Evolutionary conservation across 2,329 filamentous ascomycete genomes (phyloP), one percentile per base, ranked within the genome.

Genomic region (Pezicula carpinea): DNA sequence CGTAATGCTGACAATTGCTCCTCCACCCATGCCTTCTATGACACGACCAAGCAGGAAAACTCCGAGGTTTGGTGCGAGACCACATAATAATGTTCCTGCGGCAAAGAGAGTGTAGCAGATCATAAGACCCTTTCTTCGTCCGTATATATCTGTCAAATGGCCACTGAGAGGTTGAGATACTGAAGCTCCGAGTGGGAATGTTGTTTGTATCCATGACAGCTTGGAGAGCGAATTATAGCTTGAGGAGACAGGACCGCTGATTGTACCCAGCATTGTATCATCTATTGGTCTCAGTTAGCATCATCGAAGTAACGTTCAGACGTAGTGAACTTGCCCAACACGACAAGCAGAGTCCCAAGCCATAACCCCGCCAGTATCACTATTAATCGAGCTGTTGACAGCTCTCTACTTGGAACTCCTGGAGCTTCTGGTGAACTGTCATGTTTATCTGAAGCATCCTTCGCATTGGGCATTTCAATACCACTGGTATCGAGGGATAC

Each of bases 151-250:
- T 39, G 75, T 81, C 4, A 87, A 69, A 53, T 82, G 84, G 35
- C 84, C 83, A 54, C 82, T 87, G 0, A 89, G 67, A 2, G 85
- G 86, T 60, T 89, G 85, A 55, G 83, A 87, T 15, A 81, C 82
- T 4, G 85, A 35, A 15, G 33, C 33, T 15, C 33, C 33, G 14
- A 35, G n/a, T n/a, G 33, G 33, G 17, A 35, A 35, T n/a, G 33
- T 35, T 35, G 33, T 35, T 35, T 35, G 33, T n/a, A 35, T 35
- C 33, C 33, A 35, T 35, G 33, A 35, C n/a, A 35, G 17, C 33
- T 35, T 35, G 33, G 33, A 35, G 7, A 35, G 33, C n/a, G 33
- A 35, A 14, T 35, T 18, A 18, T 35, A 35, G 14, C n/a, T 35
- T 8, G 33, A 35, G 7, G 33, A 35, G 14, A 35, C 14, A 15